Base-by-base conservation (phyloP, 2,329 filamentous ascomycete species). In the Coniochaeta sp. region DNA sequence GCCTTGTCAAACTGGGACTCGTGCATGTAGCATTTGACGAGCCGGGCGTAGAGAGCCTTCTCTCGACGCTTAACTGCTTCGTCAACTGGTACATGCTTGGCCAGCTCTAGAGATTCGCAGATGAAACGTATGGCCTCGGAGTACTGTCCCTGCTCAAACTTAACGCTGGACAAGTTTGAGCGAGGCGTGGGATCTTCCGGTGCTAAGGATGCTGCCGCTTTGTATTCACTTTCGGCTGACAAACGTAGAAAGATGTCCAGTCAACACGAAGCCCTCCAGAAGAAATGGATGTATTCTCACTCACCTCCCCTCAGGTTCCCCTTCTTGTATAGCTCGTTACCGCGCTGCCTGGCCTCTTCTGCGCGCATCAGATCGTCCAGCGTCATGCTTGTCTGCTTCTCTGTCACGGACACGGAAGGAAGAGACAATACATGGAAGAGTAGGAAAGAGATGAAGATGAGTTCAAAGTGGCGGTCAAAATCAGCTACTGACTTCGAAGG, bases 141-240 rank as follows among this genome's bases (percentile, higher is more conserved):
- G 36, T 67, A 66, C n/a, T 65, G 54, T 22, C 67, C 65, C 54
- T 60, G 62, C 58, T 68, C 65, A 22, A 65, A 67, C 54, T 62
- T 63, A 56, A 66, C 61, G 38, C 62, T 62, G 2, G 66, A 66
- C 8, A 66, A 58, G 55, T 68, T 68, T 2, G 65, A 64, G 17
- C 63, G 24, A 3, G 65, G 65, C 1, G 59, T 30, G 2, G 63
- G 58, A 19, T 66, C 64, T 3, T 59, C 22, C 8, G 62, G 62
- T 16, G 60, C 62, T 5, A 66, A 44, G 0, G 14, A 17, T 12
- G 62, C 62, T 10, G 65, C 64, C 8, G 58, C 56, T 16, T 64
- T 59, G 47, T 62, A 66, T 16, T 56, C 57, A 16, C n/a, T 38
- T 26, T 62, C 61, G 26, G 64, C 62, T 62, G 30, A 3, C n/a